Base-by-base conservation (phyloP, 331 rosid genomes). In the Quercus lobata region DNA sequence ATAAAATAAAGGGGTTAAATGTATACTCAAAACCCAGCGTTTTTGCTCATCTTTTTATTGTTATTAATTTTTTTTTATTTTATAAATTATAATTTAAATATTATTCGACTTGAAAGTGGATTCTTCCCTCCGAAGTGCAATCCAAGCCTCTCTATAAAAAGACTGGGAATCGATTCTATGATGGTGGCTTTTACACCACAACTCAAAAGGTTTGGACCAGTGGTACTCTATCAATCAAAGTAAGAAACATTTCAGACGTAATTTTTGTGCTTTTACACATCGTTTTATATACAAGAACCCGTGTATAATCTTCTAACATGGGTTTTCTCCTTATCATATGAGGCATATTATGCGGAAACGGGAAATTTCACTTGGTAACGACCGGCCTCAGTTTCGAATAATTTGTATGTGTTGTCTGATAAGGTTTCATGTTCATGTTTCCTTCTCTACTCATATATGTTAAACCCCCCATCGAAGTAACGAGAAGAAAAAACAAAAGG, bases 351-450 rank as follows among this genome's bases (percentile, higher is more conserved):
- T 84, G 90, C 83, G 69, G 52, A 83, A 84, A 44, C 65, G 71
- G 60, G 87, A 85, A 71, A 76, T 78, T 77, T 63, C 75, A 37
- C 78, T 81, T 3, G 84, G 82, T 84, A 84, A 82, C 77, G 78
- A 81, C 76, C 65, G 57, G 22, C 55, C 61, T 77, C 62, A 58
- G 66, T 86, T 85, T 78, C 81, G 82, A 35, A 83, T 58, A 57
- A 84, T 90, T 52, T 78, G 94, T 92, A 88, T 70, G 92, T 85
- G 46, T 71, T 76, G 58, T 80, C 76, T 73, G 56, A 65, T 78
- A 69, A 73, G 17, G 70, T 66, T 52, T 30, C 22, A 25, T 66
- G 7, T 25, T 21, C 55, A 54, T 17, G 22, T 72, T 72, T 69
- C 60, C 53, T 65, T 9, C 72, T 68, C 66, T 14, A 10, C 16